A percentile compares a stretch with the other conserved stretches of the same genome.
Evolutionary conservation across 139 green algal species (phyloP).

Genomic region (Asterochloris sp.): DNA sequence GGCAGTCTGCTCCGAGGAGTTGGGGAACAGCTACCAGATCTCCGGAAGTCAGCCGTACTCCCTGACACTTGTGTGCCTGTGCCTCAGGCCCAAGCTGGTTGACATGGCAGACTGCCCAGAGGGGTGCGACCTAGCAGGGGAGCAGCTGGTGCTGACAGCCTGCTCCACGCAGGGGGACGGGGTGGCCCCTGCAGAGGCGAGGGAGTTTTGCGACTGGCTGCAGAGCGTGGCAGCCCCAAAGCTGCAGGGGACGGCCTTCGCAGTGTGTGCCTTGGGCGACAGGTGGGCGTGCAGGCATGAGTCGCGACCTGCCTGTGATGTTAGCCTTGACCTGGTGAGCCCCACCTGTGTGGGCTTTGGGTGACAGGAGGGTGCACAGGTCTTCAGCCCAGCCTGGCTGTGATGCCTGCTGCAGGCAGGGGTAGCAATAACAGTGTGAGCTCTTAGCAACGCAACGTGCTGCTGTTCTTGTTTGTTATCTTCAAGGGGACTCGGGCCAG

Average conservation of each 20-base stretch:
- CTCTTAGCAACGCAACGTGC: no score
- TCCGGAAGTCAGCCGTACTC: no score
- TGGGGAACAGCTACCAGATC: no score
- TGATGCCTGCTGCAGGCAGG: no score
- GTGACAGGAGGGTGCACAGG: no score
- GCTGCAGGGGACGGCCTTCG: slow-evolving; percentile 46
- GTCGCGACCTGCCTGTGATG: not conserved
- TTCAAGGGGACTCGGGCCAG: no score
- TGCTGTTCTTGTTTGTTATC: no score
- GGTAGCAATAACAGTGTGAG: no score
- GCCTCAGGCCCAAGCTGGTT: slow-evolving; percentile 58
- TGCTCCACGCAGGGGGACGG: slow-evolving; percentile 92
- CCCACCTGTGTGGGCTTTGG: no score
- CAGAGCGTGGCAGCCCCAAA: slow-evolving; percentile 33
- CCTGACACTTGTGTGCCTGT: not conserved
- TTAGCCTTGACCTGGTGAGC: no score
- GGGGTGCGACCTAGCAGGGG: slow-evolving; percentile 48
- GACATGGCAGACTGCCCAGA: slow-evolving; percentile 75
- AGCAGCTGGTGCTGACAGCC: slow-evolving; percentile 65
- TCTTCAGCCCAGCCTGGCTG: no score
- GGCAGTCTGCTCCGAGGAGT: no score
- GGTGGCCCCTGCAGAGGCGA: slow-evolving; percentile 77
- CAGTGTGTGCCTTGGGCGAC: slow-evolving; percentile 81
- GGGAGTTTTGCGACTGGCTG: slow-evolving; percentile 86
- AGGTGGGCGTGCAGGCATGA: slow-evolving; percentile 34